phyloP scores from a whole-genome alignment of 257 asterid species.

The Solanum chmielewskii region DNA sequence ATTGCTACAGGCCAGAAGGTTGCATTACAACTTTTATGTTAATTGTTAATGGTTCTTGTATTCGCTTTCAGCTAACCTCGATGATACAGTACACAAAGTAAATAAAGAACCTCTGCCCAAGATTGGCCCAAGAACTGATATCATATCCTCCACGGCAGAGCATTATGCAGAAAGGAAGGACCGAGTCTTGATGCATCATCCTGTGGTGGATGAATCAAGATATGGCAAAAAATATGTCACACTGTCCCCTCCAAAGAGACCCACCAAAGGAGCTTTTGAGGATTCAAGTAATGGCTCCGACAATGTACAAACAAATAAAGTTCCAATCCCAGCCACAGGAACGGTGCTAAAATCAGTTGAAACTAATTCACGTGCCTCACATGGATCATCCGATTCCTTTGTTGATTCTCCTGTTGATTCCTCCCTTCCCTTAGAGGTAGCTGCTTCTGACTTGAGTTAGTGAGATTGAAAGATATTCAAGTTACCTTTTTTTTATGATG shows the following conservation, averaged over 20 bases:
- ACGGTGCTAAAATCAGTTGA: conserved; percentile 25
- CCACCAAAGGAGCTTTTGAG: conserved; percentile 31
- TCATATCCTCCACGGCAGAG: conserved; percentile 24
- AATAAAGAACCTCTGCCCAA: conserved; percentile 29
- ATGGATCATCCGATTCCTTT: conserved; percentile 22
- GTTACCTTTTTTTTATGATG: neutral
- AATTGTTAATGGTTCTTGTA: neutral
- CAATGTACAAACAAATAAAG: conserved; percentile 24
- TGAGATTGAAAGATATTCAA: neutral
- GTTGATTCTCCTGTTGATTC: conserved; percentile 36
- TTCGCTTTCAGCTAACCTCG: conserved; percentile 38
- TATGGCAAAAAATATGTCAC: conserved; percentile 27
- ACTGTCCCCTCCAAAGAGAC: conserved; percentile 37
- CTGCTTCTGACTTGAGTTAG: neutral
- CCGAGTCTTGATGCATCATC: conserved; percentile 28
- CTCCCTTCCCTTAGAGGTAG: conserved; percentile 76
- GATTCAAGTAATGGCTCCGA: conserved; percentile 46
- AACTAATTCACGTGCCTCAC: conserved; percentile 27
- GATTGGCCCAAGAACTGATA: conserved; percentile 20
- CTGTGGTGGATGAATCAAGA: conserved; percentile 25
- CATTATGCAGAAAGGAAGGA: conserved; percentile 29
- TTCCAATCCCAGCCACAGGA: conserved; percentile 21
- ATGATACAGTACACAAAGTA: conserved; percentile 29
- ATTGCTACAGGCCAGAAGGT: neutral
- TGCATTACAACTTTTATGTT: neutral